These are phyloP conservation scores for Calophaca sinica DNA, from an alignment of 306 rosid genomes.

Conservation along the genomic window DNA sequence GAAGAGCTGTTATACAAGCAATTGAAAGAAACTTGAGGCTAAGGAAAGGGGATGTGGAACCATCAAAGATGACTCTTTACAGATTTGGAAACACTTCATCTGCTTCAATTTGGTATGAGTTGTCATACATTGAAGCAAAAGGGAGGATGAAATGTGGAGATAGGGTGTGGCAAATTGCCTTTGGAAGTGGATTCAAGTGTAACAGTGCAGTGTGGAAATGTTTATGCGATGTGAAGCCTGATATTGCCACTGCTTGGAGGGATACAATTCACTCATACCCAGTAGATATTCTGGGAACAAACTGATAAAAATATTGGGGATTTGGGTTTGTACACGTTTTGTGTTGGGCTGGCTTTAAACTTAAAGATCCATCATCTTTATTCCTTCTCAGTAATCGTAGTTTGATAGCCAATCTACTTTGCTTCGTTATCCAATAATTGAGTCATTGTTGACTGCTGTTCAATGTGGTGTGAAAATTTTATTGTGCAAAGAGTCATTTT, in stretches of 20 bases:
- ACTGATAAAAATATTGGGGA: constrained; percentile 15
- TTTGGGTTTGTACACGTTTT: not conserved
- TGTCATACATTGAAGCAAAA: constrained; percentile 69
- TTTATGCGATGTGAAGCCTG: constrained; percentile 45
- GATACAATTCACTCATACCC: constrained; percentile 59
- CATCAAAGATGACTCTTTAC: constrained; percentile 65
- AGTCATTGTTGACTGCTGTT: not conserved
- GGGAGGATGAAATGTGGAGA: constrained; percentile 65
- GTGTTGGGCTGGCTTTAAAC: not conserved
- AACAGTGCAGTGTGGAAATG: constrained; percentile 68
- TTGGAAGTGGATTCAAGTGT: constrained; percentile 76
- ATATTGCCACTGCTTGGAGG: constrained; percentile 57
- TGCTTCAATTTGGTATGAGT: constrained; percentile 71
- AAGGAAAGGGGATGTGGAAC: constrained; percentile 55
- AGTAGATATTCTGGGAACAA: constrained; percentile 43
- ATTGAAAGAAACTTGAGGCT: constrained; percentile 53
- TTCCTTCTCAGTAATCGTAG: not conserved
- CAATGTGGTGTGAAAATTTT: not conserved
- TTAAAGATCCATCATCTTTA: constrained; percentile 10
- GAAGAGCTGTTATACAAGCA: constrained; percentile 59
- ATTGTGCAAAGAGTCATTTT: not conserved
- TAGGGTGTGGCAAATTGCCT: constrained; percentile 72
- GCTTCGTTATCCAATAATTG: not conserved
- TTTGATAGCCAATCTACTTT: not conserved
- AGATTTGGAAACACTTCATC: constrained; percentile 71